Evolutionary conservation across 495 filamentous ascomycete genomes (phyloP).

Genomic region (Trichoderma parareesei): DNA sequence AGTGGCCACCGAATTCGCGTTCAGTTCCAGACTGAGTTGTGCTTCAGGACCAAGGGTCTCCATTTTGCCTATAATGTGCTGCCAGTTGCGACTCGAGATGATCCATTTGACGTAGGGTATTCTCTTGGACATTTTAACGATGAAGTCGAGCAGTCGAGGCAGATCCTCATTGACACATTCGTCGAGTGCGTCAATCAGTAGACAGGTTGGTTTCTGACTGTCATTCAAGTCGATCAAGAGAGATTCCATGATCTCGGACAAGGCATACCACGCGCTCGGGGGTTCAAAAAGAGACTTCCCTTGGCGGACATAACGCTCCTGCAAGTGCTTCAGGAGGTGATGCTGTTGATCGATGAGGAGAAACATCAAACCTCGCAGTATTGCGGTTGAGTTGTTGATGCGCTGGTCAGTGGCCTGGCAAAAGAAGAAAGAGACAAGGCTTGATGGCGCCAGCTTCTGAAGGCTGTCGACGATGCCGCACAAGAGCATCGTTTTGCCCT

Average conservation of each 20-base stretch:
- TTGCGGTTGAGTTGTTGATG: slow-evolving; percentile 32
- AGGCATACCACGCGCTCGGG: slow-evolving; percentile 22
- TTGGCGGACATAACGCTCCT: slow-evolving; percentile 20
- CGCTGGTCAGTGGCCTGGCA: slow-evolving; percentile 29
- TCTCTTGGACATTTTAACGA: slow-evolving; percentile 9
- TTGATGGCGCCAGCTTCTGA: slow-evolving; percentile 8
- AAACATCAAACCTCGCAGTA: slow-evolving; percentile 36
- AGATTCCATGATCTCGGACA: slow-evolving; percentile 23
- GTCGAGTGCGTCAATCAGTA: slow-evolving; percentile 36
- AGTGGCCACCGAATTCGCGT: background rate
- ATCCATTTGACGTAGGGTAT: background rate
- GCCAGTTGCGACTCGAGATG: background rate
- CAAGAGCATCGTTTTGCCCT: slow-evolving; percentile 43
- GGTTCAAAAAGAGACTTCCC: slow-evolving; percentile 26
- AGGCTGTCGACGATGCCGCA: slow-evolving; percentile 33
- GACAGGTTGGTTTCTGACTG: slow-evolving; percentile 12
- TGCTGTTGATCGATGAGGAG: slow-evolving; percentile 26
- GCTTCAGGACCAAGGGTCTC: background rate
- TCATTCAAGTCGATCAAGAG: slow-evolving; percentile 23
- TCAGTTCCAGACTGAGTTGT: background rate
- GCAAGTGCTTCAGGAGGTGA: slow-evolving; percentile 24
- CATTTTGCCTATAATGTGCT: background rate
- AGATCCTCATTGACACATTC: slow-evolving; percentile 26
- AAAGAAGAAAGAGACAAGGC: slow-evolving; percentile 36
- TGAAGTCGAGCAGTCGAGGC: slow-evolving; percentile 22